Percentiles rank a stretch among this genome's conserved stretches.
These are phyloP conservation scores for Lecanicillium sp. DNA, from an alignment of 2,329 filamentous ascomycete genomes.

Conservation along the genomic window DNA sequence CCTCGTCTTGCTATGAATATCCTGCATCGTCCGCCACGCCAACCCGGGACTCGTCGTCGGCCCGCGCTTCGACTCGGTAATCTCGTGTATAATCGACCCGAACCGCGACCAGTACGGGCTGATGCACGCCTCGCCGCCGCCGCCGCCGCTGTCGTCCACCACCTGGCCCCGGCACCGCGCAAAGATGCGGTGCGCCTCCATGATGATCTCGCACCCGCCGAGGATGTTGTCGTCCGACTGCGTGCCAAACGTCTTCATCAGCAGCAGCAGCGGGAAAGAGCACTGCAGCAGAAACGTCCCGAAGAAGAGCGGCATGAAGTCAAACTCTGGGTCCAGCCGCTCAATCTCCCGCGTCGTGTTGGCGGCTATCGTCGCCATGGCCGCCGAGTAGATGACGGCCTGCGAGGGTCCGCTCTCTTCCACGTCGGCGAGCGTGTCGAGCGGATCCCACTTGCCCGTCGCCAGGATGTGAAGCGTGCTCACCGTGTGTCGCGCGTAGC, in stretches of 20 bases:
- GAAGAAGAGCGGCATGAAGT: neutral
- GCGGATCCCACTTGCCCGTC: neutral
- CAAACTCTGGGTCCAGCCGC: neutral
- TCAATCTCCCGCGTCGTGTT: neutral
- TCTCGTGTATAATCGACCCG: too few relatives aligned
- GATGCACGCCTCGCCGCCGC: neutral
- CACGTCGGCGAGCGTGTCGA: neutral
- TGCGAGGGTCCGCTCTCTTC: neutral
- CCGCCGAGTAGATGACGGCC: neutral
- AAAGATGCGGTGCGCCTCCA: neutral
- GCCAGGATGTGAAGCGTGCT: neutral
- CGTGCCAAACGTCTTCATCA: neutral
- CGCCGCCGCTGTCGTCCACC: neutral
- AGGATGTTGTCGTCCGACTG: neutral
- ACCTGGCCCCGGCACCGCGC: neutral
- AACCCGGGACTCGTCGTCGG: too few relatives aligned
- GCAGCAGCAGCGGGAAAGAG: neutral
- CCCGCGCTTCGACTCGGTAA: too few relatives aligned
- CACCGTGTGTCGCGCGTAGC: neutral
- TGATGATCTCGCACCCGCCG: neutral
- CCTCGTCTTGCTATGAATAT: too few relatives aligned
- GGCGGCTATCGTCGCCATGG: neutral
- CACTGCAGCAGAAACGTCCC: neutral
- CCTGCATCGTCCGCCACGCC: too few relatives aligned
- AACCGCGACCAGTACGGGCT: too few relatives aligned